Base-by-base conservation (phyloP, 305 asterid species). In the Striga hermonthica region DNA sequence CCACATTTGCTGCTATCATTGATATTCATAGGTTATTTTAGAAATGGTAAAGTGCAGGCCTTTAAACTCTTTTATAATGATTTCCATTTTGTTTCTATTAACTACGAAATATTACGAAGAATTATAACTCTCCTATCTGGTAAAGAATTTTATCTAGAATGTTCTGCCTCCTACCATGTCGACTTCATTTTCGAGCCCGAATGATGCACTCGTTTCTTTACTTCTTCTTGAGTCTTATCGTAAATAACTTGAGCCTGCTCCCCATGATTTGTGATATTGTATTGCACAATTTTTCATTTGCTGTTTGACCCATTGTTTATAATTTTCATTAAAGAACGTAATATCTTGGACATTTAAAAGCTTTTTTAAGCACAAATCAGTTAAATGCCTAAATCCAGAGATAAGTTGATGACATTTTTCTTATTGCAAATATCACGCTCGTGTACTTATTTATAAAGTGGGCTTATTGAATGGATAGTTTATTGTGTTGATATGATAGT, bases 1-100 rank as follows among this genome's bases (percentile, higher is more conserved):
- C 54, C 61, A 40, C 36, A 14, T n/a, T 59, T 7, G 50, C 40
- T 62, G 52, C 66, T 66, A 2, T 22, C 56, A 39, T 49, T 9
- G 4, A 9, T 13, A 36, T 60, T 63, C 45, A 53, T 16, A 47
- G 55, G 45, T 34, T 54, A 37, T 49, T 49, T 66, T 31, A 54
- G 16, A 49, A 35, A 14, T 44, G 15, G 22, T 13, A 22, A 22
- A 22, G 1, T 22, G 31, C 31, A 22, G 31, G 31, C 31, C 1
- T 22, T 22, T 2, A 22, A 22, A 22, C 31, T 22, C 31, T 22
- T 22, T 0, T 22, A 2, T 22, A 22, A 22, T 22, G 31, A 22
- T 22, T 22, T 22, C 31, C 2, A 22, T 22, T 22, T 22, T 22
- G 31, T 22, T 22, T 22, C 31, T 1, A 22, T 22, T 22, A 1